Conservation (phyloP, 352 stramenopile genomes). For the Salisapilia sapeloensis region DNA sequence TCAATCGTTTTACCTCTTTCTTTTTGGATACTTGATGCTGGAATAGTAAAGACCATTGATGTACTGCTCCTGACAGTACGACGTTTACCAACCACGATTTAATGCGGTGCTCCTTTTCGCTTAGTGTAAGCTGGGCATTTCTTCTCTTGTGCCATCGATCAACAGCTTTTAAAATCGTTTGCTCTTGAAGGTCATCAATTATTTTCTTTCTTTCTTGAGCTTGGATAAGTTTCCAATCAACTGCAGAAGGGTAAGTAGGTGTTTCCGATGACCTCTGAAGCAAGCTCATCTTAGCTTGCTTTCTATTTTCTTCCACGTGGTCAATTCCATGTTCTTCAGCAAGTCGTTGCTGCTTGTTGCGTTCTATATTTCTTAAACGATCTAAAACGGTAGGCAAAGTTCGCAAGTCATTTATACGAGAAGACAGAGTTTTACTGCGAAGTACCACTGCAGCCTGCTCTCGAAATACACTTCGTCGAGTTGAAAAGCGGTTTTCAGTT, state of each 20-base stretch:
- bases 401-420: conserved; percentile 33
- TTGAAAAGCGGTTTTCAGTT: conserved; percentile 8
- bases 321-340: conserved; percentile 25
- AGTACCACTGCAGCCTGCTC: conserved; percentile 31
- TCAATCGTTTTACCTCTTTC: conserved; percentile 11
- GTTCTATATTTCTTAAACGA: conserved; percentile 16
- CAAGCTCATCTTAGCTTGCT: conserved; percentile 10
- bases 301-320: conserved; percentile 29
- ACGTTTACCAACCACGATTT: conserved; percentile 42
- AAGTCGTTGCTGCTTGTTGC: conserved; percentile 16
- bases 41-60: no score
- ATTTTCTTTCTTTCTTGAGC: conserved; percentile 31
- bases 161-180: conserved; percentile 12
- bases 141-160: conserved; percentile 36
- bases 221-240: conserved; percentile 28
- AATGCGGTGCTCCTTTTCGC: conserved; percentile 17
- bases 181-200: conserved; percentile 21
- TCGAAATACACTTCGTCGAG: conserved; percentile 21
- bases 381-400: conserved; percentile 29
- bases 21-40: conserved; percentile 14
- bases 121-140: conserved; percentile 11
- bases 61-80: conserved; percentile 12
- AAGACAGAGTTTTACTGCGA: conserved; percentile 26
- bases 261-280: conserved; percentile 30
- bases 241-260: conserved; percentile 29